phyloP scores from a whole-genome alignment of 2,329 filamentous ascomycete genomes.

The Cladobotryum mycophilum region DNA sequence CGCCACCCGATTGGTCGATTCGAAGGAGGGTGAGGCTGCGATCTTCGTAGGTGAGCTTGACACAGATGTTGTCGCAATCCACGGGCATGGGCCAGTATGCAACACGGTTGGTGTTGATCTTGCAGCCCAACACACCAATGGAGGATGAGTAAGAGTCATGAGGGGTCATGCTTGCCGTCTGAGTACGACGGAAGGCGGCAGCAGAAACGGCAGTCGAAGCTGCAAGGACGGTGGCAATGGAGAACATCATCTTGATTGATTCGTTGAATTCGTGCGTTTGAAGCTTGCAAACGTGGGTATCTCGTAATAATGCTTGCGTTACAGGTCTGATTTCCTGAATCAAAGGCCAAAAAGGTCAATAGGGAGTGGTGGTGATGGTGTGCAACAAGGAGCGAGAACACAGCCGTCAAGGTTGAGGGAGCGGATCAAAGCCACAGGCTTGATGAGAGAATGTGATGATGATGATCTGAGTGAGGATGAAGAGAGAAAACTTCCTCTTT shows the following conservation, averaged over 20 bases:
- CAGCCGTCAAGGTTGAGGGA: slow-evolving; percentile 7
- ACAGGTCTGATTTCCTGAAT: slow-evolving; percentile 4
- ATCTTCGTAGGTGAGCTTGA: slow-evolving; percentile 44
- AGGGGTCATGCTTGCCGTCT: slow-evolving; percentile 39
- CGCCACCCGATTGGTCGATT: slow-evolving; percentile 50
- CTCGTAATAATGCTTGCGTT: slow-evolving; percentile 6
- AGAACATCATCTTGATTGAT: slow-evolving; percentile 10
- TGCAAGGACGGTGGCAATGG: slow-evolving; percentile 24
- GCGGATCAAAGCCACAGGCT: slow-evolving; percentile 4
- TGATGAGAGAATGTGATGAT: not conserved
- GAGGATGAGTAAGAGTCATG: slow-evolving; percentile 52
- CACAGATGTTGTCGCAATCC: slow-evolving; percentile 51
- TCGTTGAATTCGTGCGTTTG: too few species aligned
- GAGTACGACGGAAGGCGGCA: slow-evolving; percentile 20
- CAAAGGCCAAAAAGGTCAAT: not conserved
- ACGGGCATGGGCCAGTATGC: slow-evolving; percentile 53
- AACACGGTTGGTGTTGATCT: slow-evolving; percentile 54
- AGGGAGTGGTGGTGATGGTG: not conserved
- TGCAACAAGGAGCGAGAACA: slow-evolving; percentile 9
- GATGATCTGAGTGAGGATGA: slow-evolving; percentile 3
- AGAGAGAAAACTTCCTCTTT: slow-evolving; percentile 1
- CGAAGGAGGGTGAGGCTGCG: slow-evolving; percentile 52
- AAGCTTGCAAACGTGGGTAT: not conserved
- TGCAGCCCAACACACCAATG: slow-evolving; percentile 53
- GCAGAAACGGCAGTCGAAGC: slow-evolving; percentile 24